These are phyloP conservation scores for Asterophora parasitica DNA, from an alignment of 768 basidiomycete genomes.

Conservation along the genomic window DNA sequence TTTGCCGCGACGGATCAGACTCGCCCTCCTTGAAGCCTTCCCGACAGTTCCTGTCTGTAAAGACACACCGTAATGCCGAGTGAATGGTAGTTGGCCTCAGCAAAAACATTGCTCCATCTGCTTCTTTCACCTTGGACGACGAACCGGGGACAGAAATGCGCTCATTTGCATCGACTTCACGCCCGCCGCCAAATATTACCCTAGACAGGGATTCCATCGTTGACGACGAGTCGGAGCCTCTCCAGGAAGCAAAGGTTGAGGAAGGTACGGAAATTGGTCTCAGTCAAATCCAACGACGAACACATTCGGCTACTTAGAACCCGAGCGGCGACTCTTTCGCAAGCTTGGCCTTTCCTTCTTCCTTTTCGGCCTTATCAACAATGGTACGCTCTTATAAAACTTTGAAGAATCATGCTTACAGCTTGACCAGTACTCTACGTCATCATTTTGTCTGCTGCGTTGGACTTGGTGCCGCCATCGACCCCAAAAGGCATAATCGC, in stretches of 20 bases:
- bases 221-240: slow-evolving; percentile 4
- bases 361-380: slow-evolving; percentile 89
- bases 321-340: slow-evolving; percentile 22
- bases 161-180: not conserved
- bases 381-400: slow-evolving; percentile 44
- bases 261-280: slow-evolving; percentile 8
- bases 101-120: not conserved
- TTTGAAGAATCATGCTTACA: slow-evolving; percentile 5
- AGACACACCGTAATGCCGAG: slow-evolving; percentile 2
- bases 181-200: not conserved
- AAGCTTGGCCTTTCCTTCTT: slow-evolving; percentile 70
- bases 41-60: too few relatives aligned
- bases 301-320: slow-evolving; percentile 4
- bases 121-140: not conserved
- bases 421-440: slow-evolving; percentile 76
- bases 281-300: not conserved
- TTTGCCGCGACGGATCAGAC: too few relatives aligned
- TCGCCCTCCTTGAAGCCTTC: too few relatives aligned
- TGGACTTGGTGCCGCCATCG: slow-evolving; percentile 87
- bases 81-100: slow-evolving; percentile 2
- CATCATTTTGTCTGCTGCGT: slow-evolving; percentile 91
- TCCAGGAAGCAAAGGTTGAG: slow-evolving; percentile 1
- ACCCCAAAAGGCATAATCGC: slow-evolving; percentile 94
- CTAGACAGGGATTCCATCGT: not conserved
- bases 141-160: slow-evolving; percentile 6